A percentile compares a stretch with the other conserved stretches of the same genome.
phyloP scores from a whole-genome alignment of 257 asterid genomes.

The Solanum microdontum region DNA sequence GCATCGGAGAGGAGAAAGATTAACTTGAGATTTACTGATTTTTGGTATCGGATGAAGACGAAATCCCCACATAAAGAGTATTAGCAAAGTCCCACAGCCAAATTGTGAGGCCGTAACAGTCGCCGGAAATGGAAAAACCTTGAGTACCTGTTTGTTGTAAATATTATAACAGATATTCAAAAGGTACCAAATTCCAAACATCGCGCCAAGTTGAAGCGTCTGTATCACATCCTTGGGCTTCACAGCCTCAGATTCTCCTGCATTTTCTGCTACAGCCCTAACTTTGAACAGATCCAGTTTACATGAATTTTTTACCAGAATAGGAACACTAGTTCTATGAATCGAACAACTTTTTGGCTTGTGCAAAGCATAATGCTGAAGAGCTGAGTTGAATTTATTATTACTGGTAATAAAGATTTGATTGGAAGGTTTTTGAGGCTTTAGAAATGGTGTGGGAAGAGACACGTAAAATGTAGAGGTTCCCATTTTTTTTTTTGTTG shows the following conservation, averaged over 20 bases:
- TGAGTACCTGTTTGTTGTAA: conserved; percentile 82
- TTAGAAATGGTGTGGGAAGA: conserved; percentile 29
- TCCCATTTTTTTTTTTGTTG: conserved; percentile 28
- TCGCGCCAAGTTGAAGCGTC: conserved; percentile 46
- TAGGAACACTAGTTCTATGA: neutral
- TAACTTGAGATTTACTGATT: conserved; percentile 54
- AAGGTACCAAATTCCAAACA: conserved; percentile 70
- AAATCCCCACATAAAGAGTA: conserved; percentile 58
- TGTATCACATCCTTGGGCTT: conserved; percentile 6
- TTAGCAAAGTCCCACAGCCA: conserved; percentile 61
- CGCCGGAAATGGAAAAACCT: conserved; percentile 67
- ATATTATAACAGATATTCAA: conserved; percentile 82
- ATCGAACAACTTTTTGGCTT: neutral
- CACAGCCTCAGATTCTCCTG: conserved; percentile 5
- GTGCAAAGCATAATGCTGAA: neutral
- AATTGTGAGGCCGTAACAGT: conserved; percentile 77
- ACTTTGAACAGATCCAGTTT: neutral
- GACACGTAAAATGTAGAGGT: conserved; percentile 30
- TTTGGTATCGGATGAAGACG: conserved; percentile 70
- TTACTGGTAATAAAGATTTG: neutral
- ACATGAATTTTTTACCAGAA: neutral
- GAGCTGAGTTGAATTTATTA: neutral
- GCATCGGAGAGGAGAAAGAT: neutral
- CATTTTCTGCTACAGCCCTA: conserved; percentile 31
- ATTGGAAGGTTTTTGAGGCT: conserved; percentile 11